Conservation (phyloP, 2,329 filamentous ascomycete species). For the Aspergillus neoniger region DNA sequence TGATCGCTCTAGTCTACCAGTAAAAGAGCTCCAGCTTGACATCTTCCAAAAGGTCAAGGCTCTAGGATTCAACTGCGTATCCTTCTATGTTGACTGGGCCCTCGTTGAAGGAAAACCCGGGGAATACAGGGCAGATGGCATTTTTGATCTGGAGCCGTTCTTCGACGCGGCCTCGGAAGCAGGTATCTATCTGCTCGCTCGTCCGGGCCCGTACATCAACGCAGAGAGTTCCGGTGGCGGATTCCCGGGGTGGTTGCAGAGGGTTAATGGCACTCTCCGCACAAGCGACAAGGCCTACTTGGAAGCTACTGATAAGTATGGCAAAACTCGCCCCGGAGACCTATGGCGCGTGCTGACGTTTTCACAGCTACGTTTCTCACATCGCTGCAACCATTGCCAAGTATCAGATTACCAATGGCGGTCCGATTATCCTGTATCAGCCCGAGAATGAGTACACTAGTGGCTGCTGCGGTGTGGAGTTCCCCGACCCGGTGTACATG, state of each 20-base stretch:
- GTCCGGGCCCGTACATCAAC: slow-evolving; percentile 75
- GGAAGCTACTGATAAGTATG: slow-evolving; percentile 65
- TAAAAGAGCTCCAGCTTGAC: slow-evolving; percentile 66
- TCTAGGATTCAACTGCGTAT: slow-evolving; percentile 75
- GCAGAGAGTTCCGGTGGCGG: slow-evolving; percentile 76
- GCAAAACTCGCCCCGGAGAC: too few species aligned
- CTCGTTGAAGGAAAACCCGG: slow-evolving; percentile 73
- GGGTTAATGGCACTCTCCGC: slow-evolving; percentile 65
- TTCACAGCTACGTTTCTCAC: slow-evolving; percentile 58
- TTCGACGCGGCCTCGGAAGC: slow-evolving; percentile 72
- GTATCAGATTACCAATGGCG: slow-evolving; percentile 79
- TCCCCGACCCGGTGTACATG: slow-evolving; percentile 70
- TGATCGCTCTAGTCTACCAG: slow-evolving; percentile 53
- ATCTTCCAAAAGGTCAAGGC: slow-evolving; percentile 82
- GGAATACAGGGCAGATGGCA: slow-evolving; percentile 67
- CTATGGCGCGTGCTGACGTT: slow-evolving; percentile 11
- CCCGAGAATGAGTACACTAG: slow-evolving; percentile 78
- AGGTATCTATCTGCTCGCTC: slow-evolving; percentile 74
- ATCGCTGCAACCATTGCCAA: slow-evolving; percentile 69
- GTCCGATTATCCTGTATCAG: slow-evolving; percentile 76
- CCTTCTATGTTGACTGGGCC: slow-evolving; percentile 79
- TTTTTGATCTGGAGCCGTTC: slow-evolving; percentile 73
- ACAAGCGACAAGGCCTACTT: slow-evolving; percentile 65
- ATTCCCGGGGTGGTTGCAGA: slow-evolving; percentile 77
- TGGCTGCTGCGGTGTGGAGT: slow-evolving; percentile 52